These are phyloP conservation scores for Penicillium occitanis DNA, from an alignment of 2,329 filamentous ascomycete genomes.

Conservation along the genomic window DNA sequence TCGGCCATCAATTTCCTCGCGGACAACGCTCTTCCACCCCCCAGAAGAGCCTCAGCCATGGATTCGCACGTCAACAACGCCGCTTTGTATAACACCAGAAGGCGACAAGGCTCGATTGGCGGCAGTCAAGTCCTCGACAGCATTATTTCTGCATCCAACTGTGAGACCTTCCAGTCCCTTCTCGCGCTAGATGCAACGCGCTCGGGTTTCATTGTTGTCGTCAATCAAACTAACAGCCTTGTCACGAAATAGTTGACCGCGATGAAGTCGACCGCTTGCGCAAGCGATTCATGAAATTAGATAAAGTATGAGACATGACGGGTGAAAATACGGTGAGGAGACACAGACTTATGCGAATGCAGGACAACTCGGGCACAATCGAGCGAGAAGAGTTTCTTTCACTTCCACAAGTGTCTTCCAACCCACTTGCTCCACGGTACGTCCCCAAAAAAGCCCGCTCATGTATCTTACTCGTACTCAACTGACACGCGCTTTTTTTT, in stretches of 20 bases:
- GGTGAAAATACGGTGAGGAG: neutral
- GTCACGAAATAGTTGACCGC: constrained; percentile 70
- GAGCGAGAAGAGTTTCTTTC: constrained; percentile 98
- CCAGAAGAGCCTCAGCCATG: constrained; percentile 27
- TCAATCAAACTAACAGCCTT: constrained; percentile 1
- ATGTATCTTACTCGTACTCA: too few relatives aligned
- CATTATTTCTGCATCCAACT: constrained; percentile 96
- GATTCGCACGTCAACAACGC: constrained; percentile 42
- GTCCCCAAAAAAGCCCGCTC: neutral
- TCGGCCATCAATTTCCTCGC: neutral
- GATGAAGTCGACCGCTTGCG: constrained; percentile 94
- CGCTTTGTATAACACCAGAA: constrained; percentile 46
- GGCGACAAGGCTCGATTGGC: constrained; percentile 47
- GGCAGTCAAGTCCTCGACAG: constrained; percentile 78
- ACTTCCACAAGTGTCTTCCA: constrained; percentile 94
- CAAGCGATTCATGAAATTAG: constrained; percentile 98
- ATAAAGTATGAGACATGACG: constrained; percentile 66
- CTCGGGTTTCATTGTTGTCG: neutral
- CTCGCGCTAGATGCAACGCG: neutral
- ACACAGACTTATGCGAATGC: constrained; percentile 19
- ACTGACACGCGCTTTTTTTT: neutral
- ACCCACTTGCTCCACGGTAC: constrained; percentile 91
- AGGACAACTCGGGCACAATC: constrained; percentile 98
- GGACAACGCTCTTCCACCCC: neutral
- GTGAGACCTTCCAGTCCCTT: constrained; percentile 52